phyloP scores from a whole-genome alignment of 768 basidiomycete species.

The Mycena alexandri region DNA sequence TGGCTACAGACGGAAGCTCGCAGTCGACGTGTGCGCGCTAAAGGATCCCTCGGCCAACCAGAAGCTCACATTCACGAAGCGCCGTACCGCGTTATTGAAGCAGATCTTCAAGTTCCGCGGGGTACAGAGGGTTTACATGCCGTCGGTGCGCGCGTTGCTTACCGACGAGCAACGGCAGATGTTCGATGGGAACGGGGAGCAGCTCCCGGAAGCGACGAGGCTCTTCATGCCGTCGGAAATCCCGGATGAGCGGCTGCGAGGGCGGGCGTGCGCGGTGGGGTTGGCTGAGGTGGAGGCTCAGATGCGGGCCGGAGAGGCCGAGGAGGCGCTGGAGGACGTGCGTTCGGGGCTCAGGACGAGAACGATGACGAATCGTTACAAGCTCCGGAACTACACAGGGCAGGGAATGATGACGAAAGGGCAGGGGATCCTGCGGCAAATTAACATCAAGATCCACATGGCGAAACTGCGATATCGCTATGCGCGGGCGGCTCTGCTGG shows the following conservation, averaged over 20 bases:
- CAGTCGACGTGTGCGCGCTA: too few species aligned
- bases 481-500: not conserved
- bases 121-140: not conserved
- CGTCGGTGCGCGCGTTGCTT: not conserved
- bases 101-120: too few species aligned
- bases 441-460: conserved; percentile 1
- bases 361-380: not conserved
- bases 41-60: too few species aligned
- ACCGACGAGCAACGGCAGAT: not conserved
- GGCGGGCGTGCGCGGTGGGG: not conserved
- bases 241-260: not conserved
- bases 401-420: too few species aligned
- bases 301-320: not conserved
- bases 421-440: too few species aligned
- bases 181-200: not conserved
- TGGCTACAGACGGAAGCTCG: too few species aligned
- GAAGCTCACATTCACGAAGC: too few species aligned
- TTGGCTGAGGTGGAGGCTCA: not conserved
- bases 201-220: not conserved
- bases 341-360: not conserved
- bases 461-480: conserved; percentile 1
- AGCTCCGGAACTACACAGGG: not conserved
- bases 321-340: not conserved
- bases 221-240: conserved; percentile 5
- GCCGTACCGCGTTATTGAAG: too few species aligned